Conservation (phyloP, 495 filamentous ascomycete species). For the Corynascus novoguineensis region DNA sequence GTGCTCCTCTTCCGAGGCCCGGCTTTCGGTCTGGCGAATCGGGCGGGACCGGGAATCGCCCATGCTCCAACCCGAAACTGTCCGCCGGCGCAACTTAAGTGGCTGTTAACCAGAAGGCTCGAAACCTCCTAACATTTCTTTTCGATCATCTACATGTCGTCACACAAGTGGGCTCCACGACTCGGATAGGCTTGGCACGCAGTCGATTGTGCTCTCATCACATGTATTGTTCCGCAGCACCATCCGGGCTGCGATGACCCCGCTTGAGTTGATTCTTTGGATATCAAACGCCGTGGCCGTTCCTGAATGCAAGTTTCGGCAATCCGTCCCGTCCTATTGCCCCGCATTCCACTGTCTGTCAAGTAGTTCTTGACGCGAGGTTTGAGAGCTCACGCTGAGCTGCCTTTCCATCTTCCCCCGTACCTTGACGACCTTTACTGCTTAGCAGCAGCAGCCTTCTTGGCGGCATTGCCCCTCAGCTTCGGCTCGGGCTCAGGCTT, state of each 20-base stretch:
- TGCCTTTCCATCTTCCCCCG: constrained; percentile 9
- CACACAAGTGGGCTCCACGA: constrained; percentile 5
- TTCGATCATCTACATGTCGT: constrained; percentile 10
- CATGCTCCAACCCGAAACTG: constrained; percentile 11
- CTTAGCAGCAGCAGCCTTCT: constrained; percentile 48
- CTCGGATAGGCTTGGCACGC: constrained; percentile 9
- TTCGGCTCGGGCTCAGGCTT: constrained; percentile 71
- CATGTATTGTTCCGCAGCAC: constrained; percentile 17
- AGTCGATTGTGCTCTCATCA: constrained; percentile 11
- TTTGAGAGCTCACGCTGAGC: constrained; percentile 24
- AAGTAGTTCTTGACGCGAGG: constrained; percentile 14
- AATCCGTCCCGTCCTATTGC: constrained; percentile 22
- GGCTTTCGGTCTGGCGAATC: constrained; percentile 19
- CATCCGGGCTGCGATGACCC: constrained; percentile 16
- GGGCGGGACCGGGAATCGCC: constrained; percentile 22
- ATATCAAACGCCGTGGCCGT: constrained; percentile 39
- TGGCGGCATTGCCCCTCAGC: constrained; percentile 74
- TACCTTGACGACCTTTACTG: constrained; percentile 20
- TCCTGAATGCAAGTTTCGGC: constrained; percentile 30
- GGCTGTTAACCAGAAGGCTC: not conserved
- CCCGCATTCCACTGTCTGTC: constrained; percentile 24
- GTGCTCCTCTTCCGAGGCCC: constrained; percentile 21
- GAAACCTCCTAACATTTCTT: not conserved
- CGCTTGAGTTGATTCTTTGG: constrained; percentile 28
- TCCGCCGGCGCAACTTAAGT: not conserved